phyloP scores from a whole-genome alignment of 179 eudicot genomes.

The Pouteria campechiana region DNA sequence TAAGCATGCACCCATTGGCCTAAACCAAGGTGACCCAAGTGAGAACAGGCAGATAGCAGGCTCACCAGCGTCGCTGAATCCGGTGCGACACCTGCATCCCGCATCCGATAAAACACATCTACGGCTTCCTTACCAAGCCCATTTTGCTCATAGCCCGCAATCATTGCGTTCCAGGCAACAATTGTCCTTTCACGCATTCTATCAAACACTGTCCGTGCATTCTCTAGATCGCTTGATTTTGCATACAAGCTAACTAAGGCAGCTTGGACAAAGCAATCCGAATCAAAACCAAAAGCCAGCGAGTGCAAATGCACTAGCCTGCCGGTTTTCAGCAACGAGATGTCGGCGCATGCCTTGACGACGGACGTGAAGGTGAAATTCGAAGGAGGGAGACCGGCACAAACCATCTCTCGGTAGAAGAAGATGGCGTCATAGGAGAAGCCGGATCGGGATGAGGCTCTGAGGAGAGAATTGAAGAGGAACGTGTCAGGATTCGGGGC shows the following conservation, averaged over 20 bases:
- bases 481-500: constrained; percentile 20
- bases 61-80: constrained; percentile 24
- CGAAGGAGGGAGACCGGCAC: constrained; percentile 4
- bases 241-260: constrained; percentile 19
- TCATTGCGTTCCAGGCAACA: constrained; percentile 32
- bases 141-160: constrained; percentile 32
- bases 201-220: constrained; percentile 27
- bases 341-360: constrained; percentile 17
- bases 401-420: constrained; percentile 20
- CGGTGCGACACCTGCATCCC: constrained; percentile 13
- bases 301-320: constrained; percentile 20
- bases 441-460: constrained; percentile 14
- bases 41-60: constrained; percentile 31
- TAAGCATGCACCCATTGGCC: constrained; percentile 24
- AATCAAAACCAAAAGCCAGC: constrained; percentile 14
- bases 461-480: constrained; percentile 26
- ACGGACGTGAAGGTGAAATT: constrained; percentile 21
- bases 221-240: constrained; percentile 13
- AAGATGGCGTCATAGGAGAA: constrained; percentile 13
- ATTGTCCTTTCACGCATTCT: constrained; percentile 23
- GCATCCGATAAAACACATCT: constrained; percentile 21
- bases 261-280: constrained; percentile 22
- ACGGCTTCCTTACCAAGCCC: constrained; percentile 22
- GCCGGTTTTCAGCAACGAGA: constrained; percentile 10
- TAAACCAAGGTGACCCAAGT: constrained; percentile 19